phyloP scores from a whole-genome alignment of 345 rosid species.

The Crucihimalaya himalaica region DNA sequence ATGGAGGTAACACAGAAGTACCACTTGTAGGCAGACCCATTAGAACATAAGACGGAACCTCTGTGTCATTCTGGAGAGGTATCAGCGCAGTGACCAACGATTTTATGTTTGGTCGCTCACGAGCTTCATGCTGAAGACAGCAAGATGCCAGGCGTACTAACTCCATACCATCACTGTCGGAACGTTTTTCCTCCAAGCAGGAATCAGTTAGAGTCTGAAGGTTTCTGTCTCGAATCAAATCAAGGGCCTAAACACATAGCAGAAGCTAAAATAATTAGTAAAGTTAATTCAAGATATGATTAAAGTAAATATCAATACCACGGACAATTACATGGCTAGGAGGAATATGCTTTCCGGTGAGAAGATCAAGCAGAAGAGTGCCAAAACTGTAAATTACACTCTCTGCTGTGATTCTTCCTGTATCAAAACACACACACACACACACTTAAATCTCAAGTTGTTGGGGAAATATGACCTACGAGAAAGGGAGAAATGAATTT shows the following conservation, averaged over 20 bases:
- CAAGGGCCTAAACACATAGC: constrained; percentile 69
- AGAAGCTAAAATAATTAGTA: neutral
- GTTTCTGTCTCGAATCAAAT: constrained; percentile 82
- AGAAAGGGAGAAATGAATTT: neutral
- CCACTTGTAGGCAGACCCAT: constrained; percentile 68
- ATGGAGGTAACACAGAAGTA: constrained; percentile 49
- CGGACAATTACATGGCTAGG: constrained; percentile 79
- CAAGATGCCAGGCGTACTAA: constrained; percentile 77
- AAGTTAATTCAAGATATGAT: neutral
- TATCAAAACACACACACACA: too few species aligned
- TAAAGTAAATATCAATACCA: neutral
- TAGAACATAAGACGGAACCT: constrained; percentile 75
- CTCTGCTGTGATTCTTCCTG: constrained; percentile 87
- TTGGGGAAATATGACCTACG: neutral
- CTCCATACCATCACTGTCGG: constrained; percentile 71
- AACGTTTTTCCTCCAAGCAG: constrained; percentile 81
- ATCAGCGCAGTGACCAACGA: constrained; percentile 66
- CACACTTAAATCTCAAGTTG: constrained; percentile 10
- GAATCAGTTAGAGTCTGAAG: constrained; percentile 84
- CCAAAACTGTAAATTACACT: constrained; percentile 94
- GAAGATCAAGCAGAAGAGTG: constrained; percentile 86
- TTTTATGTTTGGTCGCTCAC: constrained; percentile 78
- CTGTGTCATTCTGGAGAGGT: constrained; percentile 81
- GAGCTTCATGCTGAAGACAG: constrained; percentile 82
- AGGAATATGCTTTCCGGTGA: constrained; percentile 96